Percentiles rank a stretch among this genome's conserved stretches.
Evolutionary conservation across 1,284 basidiomycete species (phyloP).

Genomic region (Farysia itapuensis): DNA sequence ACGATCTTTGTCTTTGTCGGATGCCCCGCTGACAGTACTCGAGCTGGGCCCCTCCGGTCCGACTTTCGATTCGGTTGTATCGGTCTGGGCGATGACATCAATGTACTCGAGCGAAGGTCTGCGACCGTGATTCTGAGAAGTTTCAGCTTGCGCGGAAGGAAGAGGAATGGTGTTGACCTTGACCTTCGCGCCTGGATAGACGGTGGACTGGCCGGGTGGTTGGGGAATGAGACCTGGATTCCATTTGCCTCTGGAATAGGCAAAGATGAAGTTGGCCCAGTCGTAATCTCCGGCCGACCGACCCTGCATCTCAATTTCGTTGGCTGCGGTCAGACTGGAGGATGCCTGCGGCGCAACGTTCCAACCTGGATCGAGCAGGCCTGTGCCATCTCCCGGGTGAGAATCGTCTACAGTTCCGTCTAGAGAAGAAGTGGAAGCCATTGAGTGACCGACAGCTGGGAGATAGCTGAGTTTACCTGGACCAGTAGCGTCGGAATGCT

Average conservation of each 20-base stretch:
- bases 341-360: too few species aligned
- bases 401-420: background rate
- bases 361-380: too few species aligned
- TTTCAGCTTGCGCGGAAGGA: too few species aligned
- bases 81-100: too few species aligned
- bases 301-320: slow-evolving; percentile 3
- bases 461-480: slow-evolving; percentile 30
- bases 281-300: slow-evolving; percentile 34
- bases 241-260: slow-evolving; percentile 51
- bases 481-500: slow-evolving; percentile 11
- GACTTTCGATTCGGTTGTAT: too few species aligned
- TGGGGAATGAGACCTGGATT: slow-evolving; percentile 45
- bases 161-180: slow-evolving; percentile 13
- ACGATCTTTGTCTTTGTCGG: too few species aligned
- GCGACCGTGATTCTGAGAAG: too few species aligned
- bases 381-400: background rate
- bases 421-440: too few species aligned
- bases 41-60: too few species aligned
- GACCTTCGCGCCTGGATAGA: slow-evolving; percentile 16
- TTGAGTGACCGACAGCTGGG: slow-evolving; percentile 2
- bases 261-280: slow-evolving; percentile 56
- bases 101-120: slow-evolving; percentile 2
- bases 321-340: background rate
- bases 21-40: too few species aligned
- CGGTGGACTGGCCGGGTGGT: slow-evolving; percentile 42